phyloP scores from a whole-genome alignment of 768 basidiomycete species.

The Pleurotus citrinopileatus region DNA sequence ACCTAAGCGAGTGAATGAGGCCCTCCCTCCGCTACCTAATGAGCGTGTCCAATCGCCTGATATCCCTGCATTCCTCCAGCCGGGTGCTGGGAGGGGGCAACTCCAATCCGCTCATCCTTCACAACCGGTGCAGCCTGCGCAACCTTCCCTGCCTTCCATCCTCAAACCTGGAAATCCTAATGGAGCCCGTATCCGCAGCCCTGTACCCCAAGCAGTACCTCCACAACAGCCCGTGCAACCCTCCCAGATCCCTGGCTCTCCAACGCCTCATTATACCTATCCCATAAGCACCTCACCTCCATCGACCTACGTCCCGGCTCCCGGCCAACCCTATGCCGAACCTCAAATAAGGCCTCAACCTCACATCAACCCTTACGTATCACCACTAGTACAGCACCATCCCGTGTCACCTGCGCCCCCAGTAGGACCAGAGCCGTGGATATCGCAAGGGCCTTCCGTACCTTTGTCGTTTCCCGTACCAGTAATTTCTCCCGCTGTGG shows the following conservation, averaged over 20 bases:
- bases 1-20: not conserved
- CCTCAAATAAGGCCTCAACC: conserved; percentile 4
- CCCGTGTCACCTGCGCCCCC: not conserved
- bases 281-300: not conserved
- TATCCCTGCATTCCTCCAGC: not conserved
- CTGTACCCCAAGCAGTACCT: not conserved
- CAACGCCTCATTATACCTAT: not conserved
- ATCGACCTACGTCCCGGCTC: not conserved
- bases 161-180: conserved; percentile 7
- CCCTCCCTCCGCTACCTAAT: not conserved
- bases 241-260: conserved; percentile 5
- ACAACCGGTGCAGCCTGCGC: not conserved
- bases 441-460: not conserved
- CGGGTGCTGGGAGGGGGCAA: conserved; percentile 7
- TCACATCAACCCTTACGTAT: not conserved
- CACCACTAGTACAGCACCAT: conserved; percentile 1
- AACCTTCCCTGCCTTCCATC: not conserved
- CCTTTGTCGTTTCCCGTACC: conserved; percentile 11
- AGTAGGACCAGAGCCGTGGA: conserved; percentile 3
- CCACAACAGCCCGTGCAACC: conserved; percentile 5
- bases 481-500: conserved; percentile 11
- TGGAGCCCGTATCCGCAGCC: not conserved
- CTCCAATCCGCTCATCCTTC: not conserved
- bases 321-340: not conserved
- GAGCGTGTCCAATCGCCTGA: conserved; percentile 1